Evolutionary conservation across 139 green algal genomes (phyloP), one percentile per base, ranked within the genome.

Genomic region (Chlorella sp.): DNA sequence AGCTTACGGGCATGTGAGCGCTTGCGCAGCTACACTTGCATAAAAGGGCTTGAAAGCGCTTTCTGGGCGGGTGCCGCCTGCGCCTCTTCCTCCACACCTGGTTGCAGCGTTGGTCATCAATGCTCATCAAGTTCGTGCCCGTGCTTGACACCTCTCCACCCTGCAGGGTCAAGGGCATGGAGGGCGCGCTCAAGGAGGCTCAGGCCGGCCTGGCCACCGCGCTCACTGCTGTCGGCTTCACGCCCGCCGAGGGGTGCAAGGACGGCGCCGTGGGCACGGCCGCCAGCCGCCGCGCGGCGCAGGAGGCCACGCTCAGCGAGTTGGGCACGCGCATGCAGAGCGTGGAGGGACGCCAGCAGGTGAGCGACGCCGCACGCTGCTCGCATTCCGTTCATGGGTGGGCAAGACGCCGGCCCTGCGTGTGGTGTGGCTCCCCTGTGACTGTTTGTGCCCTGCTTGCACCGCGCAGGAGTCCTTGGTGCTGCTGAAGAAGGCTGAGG

Each of bases 401-500:
- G n/a, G n/a, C n/a, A n/a, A n/a, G n/a, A n/a, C n/a, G n/a, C n/a
- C n/a, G n/a, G n/a, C n/a, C n/a, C n/a, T n/a, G n/a, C n/a, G n/a
- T n/a, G n/a, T n/a, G n/a, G n/a, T n/a, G n/a, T n/a, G n/a, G n/a
- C n/a, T n/a, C n/a, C n/a, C n/a, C n/a, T n/a, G n/a, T n/a, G n/a
- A n/a, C n/a, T n/a, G n/a, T n/a, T n/a, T n/a, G n/a, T n/a, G n/a
- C n/a, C n/a, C n/a, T n/a, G n/a, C n/a, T n/a, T n/a, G n/a, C n/a
- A n/a, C n/a, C n/a, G n/a, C n/a, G n/a, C n/a, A n/a, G 63, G 63
- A 69, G 63, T 31, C 63, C 32, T 3, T 30, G 3, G 63, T 69
- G 63, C 5, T 27, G 31, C 31, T 35, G 3, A 69, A 69, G 63
- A 69, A 50, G 32, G 63, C 32, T 31, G 63, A 69, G 63, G 63